Evolutionary conservation across 2,329 filamentous ascomycete species (phyloP).

Genomic region (Drechslera avenae): DNA sequence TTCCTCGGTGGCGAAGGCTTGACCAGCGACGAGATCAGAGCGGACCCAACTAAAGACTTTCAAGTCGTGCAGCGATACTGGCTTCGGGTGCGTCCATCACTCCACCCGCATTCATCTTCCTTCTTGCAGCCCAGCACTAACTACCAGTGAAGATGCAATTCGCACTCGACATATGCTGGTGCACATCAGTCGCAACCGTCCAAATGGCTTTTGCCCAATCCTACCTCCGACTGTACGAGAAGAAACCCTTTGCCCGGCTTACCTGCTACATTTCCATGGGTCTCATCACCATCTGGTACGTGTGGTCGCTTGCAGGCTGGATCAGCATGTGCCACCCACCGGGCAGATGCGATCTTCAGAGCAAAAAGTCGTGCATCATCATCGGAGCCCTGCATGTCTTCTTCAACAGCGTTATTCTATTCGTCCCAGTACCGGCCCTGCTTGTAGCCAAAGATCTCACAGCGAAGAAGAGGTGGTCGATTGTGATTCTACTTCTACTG

Average conservation of each 20-base stretch:
- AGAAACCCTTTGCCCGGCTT: constrained; percentile 8
- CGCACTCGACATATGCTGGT: constrained; percentile 29
- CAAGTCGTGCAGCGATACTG: constrained; percentile 14
- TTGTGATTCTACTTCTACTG: constrained; percentile 17
- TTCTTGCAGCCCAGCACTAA: constrained; percentile 1
- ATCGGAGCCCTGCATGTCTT: constrained; percentile 28
- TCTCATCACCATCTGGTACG: constrained; percentile 20
- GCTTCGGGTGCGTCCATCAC: constrained; percentile 14
- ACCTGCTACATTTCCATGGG: constrained; percentile 18
- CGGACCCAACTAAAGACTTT: constrained; percentile 15
- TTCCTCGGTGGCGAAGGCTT: constrained; percentile 26
- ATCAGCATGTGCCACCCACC: constrained; percentile 27
- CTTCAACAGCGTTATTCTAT: constrained; percentile 22
- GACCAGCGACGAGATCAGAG: constrained; percentile 15
- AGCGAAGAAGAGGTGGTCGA: constrained; percentile 17
- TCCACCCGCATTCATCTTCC: neutral
- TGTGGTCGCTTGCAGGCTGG: constrained; percentile 23
- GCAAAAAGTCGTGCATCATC: constrained; percentile 22
- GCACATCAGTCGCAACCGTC: constrained; percentile 25
- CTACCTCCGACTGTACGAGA: constrained; percentile 25
- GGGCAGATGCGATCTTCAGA: constrained; percentile 20
- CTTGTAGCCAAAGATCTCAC: constrained; percentile 14
- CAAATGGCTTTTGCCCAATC: constrained; percentile 24
- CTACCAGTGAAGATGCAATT: constrained; percentile 21
- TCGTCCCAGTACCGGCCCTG: constrained; percentile 19